A percentile compares a stretch with the other conserved stretches of the same genome.
Evolutionary conservation across 1,139 yeast species (phyloP).

Genomic region (Scheffersomyces lignicola): DNA sequence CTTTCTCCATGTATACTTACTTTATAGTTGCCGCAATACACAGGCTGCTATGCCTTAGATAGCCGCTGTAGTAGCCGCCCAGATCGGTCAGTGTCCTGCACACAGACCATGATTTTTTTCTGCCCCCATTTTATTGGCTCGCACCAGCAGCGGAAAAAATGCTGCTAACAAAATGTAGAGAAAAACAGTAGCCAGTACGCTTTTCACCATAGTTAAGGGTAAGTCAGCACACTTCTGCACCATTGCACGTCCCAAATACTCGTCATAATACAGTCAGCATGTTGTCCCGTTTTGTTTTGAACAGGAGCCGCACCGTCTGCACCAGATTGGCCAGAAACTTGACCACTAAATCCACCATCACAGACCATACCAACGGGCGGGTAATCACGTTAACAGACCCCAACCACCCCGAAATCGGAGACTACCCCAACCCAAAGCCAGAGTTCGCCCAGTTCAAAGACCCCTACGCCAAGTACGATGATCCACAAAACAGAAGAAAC

Average conservation of each 20-base stretch:
- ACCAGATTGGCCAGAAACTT: constrained; percentile 20
- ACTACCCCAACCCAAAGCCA: constrained; percentile 41
- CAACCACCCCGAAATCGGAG: constrained; percentile 44
- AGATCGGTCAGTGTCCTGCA: no score
- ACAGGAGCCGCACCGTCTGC: constrained; percentile 7
- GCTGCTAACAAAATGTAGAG: constrained; percentile 3
- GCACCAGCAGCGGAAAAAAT: constrained; percentile 6
- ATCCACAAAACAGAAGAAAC: constrained; percentile 81
- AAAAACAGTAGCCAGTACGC: background rate
- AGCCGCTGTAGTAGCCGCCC: no score
- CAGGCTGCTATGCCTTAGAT: no score
- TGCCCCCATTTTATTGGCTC: constrained; percentile 24
- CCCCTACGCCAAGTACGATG: constrained; percentile 76
- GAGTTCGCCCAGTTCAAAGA: constrained; percentile 63
- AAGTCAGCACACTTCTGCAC: no score
- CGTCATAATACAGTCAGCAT: no score
- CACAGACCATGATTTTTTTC: constrained; percentile 13
- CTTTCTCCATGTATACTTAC: no score
- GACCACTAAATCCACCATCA: constrained; percentile 40
- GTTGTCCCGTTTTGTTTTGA: constrained; percentile 32
- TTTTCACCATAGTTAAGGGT: constrained; percentile 2
- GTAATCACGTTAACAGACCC: constrained; percentile 47
- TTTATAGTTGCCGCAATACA: no score
- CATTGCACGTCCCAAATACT: no score
- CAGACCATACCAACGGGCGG: constrained; percentile 43